Conservation (phyloP, 179 eudicot species). For the Spergularia azorica region DNA sequence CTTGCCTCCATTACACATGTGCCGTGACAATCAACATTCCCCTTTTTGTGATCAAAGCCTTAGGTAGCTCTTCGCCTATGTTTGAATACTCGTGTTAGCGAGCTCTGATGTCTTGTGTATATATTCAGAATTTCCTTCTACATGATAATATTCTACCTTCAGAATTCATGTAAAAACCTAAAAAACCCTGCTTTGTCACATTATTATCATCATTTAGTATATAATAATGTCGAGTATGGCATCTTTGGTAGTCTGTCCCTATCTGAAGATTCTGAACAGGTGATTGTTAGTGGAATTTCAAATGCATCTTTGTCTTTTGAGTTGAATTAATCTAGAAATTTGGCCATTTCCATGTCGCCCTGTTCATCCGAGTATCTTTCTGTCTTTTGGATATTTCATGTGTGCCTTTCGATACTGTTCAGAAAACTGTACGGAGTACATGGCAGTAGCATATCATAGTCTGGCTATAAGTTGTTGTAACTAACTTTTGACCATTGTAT, state of each 20-base stretch:
- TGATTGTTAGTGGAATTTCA: not conserved
- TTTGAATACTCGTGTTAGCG: not conserved
- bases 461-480: not conserved
- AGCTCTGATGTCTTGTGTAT: not conserved
- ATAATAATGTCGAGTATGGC: not conserved
- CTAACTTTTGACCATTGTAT: slow-evolving; percentile 8
- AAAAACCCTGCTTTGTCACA: not conserved
- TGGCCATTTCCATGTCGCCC: not conserved
- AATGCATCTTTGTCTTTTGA: not conserved
- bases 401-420: not conserved
- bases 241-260: not conserved
- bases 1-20: not conserved
- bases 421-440: not conserved
- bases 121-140: not conserved
- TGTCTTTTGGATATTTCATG: not conserved
- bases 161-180: not conserved
- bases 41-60: not conserved
- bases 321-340: not conserved
- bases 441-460: slow-evolving; percentile 3
- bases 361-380: not conserved
- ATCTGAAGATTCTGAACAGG: not conserved
- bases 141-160: not conserved
- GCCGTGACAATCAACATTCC: not conserved
- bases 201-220: not conserved
- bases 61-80: not conserved